These are phyloP conservation scores for Diaporthe citrichinensis DNA, from an alignment of 2,329 filamentous ascomycete genomes.

Conservation along the genomic window DNA sequence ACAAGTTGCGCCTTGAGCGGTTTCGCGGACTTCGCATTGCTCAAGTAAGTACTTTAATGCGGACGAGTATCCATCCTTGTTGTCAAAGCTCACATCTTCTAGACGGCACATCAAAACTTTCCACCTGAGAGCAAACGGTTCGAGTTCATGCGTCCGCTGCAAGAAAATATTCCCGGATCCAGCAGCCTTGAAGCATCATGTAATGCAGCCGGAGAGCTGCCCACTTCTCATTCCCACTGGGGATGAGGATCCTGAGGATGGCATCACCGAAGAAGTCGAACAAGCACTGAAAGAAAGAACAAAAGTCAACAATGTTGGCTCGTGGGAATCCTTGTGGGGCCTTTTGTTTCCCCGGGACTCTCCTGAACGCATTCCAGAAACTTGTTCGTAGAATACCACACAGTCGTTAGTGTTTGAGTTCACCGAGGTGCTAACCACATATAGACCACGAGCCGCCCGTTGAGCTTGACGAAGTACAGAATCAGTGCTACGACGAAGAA, in stretches of 20 bases:
- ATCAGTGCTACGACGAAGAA: background rate
- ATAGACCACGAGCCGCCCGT: background rate
- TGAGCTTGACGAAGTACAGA: constrained; percentile 18
- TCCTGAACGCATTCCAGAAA: background rate
- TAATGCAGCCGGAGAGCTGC: background rate
- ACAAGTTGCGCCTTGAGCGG: background rate
- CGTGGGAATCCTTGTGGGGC: background rate
- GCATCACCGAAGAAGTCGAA: background rate
- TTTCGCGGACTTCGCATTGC: background rate
- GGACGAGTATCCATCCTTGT: no score
- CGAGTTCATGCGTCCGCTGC: background rate
- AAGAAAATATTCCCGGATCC: background rate
- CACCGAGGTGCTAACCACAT: background rate
- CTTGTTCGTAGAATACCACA: background rate
- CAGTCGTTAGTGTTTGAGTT: fast-evolving
- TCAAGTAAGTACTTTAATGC: background rate
- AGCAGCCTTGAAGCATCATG: background rate
- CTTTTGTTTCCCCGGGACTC: background rate
- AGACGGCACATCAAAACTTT: constrained; percentile 16
- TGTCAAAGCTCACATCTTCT: background rate
- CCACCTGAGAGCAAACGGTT: background rate
- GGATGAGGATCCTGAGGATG: constrained; percentile 8
- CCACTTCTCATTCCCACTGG: background rate
- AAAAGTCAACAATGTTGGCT: background rate
- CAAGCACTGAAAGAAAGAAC: background rate